Conservation (phyloP, 768 basidiomycete species). For the Suillus occidentalis region DNA sequence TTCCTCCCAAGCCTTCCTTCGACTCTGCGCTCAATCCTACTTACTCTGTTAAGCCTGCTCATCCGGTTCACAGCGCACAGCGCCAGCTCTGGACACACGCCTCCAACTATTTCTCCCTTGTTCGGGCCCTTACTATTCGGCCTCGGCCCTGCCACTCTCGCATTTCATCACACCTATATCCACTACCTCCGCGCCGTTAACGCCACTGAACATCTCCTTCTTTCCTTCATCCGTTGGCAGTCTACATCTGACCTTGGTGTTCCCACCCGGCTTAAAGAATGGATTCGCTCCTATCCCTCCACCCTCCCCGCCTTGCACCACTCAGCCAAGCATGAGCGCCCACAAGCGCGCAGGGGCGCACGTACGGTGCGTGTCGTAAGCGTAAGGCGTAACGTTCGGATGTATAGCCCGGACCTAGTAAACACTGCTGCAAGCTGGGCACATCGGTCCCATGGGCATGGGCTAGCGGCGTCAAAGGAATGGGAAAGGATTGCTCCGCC, state of each 20-base stretch:
- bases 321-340: conserved; percentile 46
- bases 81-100: conserved; percentile 84
- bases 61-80: conserved; percentile 83
- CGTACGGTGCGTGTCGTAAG: conserved; percentile 75
- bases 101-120: conserved; percentile 83
- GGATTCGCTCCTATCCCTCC: conserved; percentile 87
- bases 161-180: conserved; percentile 59
- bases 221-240: conserved; percentile 86
- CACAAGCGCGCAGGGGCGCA: conserved; percentile 72
- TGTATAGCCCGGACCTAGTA: conserved; percentile 87
- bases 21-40: conserved; percentile 57
- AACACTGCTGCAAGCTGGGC: conserved; percentile 57
- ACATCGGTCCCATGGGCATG: conserved; percentile 31
- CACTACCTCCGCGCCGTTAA: conserved; percentile 79
- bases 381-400: conserved; percentile 78
- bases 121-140: conserved; percentile 92
- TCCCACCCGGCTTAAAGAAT: conserved; percentile 85
- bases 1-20: conserved; percentile 59
- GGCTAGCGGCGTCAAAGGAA: conserved; percentile 63
- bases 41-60: conserved; percentile 77
- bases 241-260: conserved; percentile 49
- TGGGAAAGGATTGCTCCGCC: conserved; percentile 74
- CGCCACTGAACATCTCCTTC: conserved; percentile 91
- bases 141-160: conserved; percentile 51
- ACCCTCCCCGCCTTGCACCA: conserved; percentile 67